Conservation (phyloP, 169 alveolate species). For the Eimeria maxima region DNA sequence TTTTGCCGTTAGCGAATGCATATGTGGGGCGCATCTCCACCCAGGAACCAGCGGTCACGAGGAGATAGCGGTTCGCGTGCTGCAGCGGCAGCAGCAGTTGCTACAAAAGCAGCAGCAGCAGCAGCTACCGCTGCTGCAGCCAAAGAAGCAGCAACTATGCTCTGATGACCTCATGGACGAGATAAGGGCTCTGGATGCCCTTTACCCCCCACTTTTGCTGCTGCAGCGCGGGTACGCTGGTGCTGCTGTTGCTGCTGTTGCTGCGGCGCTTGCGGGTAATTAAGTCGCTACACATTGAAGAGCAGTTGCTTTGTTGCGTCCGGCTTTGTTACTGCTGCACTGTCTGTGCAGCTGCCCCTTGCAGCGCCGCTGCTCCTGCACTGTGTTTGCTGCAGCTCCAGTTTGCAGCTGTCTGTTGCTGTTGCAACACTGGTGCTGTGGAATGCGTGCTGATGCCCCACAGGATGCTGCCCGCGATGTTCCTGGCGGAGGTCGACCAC, state of each 20-base stretch:
- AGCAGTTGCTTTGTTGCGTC: neutral
- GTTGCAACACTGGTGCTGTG: neutral
- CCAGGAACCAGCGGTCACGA: constrained; percentile 40
- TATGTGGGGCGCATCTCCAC: constrained; percentile 34
- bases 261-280: neutral
- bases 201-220: constrained; percentile 62
- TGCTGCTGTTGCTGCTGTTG: constrained; percentile 44
- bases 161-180: constrained; percentile 66
- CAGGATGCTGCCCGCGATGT: constrained; percentile 24
- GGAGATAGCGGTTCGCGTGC: constrained; percentile 57
- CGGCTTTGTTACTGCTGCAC: neutral
- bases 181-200: constrained; percentile 46
- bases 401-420: neutral
- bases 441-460: neutral
- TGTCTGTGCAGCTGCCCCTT: neutral
- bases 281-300: neutral
- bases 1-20: neutral
- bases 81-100: constrained; percentile 65
- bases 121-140: neutral
- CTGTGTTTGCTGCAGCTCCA: neutral
- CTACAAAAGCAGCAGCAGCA: constrained; percentile 13
- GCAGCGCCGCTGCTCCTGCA: neutral
- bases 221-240: constrained; percentile 63
- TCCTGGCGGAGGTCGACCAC: constrained; percentile 57
- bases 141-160: constrained; percentile 34